phyloP scores from a whole-genome alignment of 164 flowering plant species.

The Amborella trichopoda region DNA sequence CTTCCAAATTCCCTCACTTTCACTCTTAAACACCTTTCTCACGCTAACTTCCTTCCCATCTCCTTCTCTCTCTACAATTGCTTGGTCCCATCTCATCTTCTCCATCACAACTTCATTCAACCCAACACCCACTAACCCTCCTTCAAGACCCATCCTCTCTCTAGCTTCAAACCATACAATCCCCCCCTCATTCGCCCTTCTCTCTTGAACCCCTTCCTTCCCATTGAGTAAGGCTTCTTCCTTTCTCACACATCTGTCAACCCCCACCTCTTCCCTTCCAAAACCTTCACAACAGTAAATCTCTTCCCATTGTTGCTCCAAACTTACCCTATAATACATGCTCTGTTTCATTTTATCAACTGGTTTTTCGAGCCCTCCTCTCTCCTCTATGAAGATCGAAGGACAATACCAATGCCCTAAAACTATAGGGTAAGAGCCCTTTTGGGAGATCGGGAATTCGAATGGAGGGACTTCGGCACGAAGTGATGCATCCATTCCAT shows the following conservation, averaged over 20 bases:
- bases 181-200: neutral
- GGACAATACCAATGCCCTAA: constrained; percentile 11
- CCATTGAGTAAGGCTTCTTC: neutral
- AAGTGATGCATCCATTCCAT: constrained; percentile 2
- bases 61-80: neutral
- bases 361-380: constrained; percentile 10
- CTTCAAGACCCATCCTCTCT: neutral
- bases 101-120: constrained; percentile 4
- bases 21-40: constrained; percentile 1
- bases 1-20: neutral
- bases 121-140: constrained; percentile 3
- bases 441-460: constrained; percentile 5
- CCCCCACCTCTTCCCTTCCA: constrained; percentile 4
- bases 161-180: neutral
- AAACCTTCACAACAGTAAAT: constrained; percentile 15
- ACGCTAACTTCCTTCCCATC: constrained; percentile 5
- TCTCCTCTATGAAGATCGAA: constrained; percentile 10
- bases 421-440: neutral
- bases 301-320: constrained; percentile 50
- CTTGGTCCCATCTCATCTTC: neutral
- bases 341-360: constrained; percentile 22
- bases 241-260: neutral
- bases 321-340: constrained; percentile 34
- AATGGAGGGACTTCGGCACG: constrained; percentile 1
- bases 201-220: constrained; percentile 2